phyloP scores from a whole-genome alignment of 495 filamentous ascomycete species.

The Penicillium crystallinum region DNA sequence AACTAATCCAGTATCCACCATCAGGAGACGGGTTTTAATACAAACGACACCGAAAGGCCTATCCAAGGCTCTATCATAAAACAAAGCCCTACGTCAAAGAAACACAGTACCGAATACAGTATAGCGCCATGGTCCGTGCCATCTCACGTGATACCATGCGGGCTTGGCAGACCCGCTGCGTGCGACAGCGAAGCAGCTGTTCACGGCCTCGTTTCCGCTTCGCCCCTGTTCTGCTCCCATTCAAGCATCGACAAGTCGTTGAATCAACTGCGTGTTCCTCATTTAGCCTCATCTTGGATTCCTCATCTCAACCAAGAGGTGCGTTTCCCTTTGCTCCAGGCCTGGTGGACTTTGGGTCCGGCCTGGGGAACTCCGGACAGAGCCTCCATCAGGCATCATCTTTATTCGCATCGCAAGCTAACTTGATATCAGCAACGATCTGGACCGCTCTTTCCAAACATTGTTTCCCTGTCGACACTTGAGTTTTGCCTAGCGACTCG shows the following conservation, averaged over 20 bases:
- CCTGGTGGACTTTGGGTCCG: neutral
- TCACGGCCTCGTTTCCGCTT: conserved; percentile 16
- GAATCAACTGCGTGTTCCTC: neutral
- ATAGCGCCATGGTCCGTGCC: neutral
- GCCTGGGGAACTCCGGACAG: neutral
- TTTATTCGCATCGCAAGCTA: neutral
- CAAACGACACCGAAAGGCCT: neutral
- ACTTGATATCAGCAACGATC: neutral
- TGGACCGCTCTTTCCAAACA: neutral
- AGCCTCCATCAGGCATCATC: neutral
- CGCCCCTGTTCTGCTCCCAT: conserved; percentile 16
- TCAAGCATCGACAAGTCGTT: neutral
- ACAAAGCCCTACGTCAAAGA: neutral
- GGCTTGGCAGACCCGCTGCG: conserved; percentile 42
- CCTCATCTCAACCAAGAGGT: neutral
- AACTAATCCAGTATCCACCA: no score
- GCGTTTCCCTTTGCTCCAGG: neutral
- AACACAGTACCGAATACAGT: neutral
- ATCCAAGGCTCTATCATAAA: neutral
- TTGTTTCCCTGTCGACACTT: neutral
- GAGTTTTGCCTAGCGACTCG: conserved; percentile 8
- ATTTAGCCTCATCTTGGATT: no score
- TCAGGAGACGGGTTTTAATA: no score
- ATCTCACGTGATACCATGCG: neutral
- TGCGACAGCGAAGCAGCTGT: conserved; percentile 31